Conservation (phyloP, 108 stramenopile species). For the Discostella stelligeroides region DNA sequence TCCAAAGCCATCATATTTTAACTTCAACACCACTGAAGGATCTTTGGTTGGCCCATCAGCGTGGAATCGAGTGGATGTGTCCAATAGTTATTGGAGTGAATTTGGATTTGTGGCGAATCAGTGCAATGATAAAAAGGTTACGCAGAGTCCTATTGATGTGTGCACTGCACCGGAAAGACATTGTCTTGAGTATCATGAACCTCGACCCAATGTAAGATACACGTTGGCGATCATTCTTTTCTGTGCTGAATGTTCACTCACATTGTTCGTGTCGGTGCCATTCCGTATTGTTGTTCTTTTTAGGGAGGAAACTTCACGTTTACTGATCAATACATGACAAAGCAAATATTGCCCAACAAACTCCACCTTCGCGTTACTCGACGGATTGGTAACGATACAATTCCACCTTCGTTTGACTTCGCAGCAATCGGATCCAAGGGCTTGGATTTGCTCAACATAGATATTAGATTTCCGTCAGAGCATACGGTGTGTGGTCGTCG, state of each 20-base stretch:
- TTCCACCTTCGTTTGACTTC: constrained; percentile 53
- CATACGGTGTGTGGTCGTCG: constrained; percentile 60
- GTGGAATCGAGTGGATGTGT: constrained; percentile 23
- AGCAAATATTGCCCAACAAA: constrained; percentile 46
- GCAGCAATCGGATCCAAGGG: constrained; percentile 51
- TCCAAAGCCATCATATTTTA: constrained; percentile 16
- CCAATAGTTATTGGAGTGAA: constrained; percentile 20
- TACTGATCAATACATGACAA: constrained; percentile 22
- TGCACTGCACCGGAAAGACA: constrained; percentile 17
- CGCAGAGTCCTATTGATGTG: constrained; percentile 44
- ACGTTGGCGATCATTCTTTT: too few relatives aligned
- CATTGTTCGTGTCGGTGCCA: background rate
- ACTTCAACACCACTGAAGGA: constrained; percentile 25
- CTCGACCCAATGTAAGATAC: constrained; percentile 20
- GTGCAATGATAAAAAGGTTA: constrained; percentile 14
- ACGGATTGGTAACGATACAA: background rate
- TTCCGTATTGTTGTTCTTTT: background rate
- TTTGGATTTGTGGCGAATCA: constrained; percentile 26
- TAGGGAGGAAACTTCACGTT: constrained; percentile 34
- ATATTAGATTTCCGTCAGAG: constrained; percentile 67
- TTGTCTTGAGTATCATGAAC: constrained; percentile 32
- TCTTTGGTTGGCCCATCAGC: constrained; percentile 20
- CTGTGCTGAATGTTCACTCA: too few relatives aligned
- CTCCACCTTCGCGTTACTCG: constrained; percentile 28
- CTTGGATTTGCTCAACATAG: constrained; percentile 46